Base-by-base conservation (phyloP, 352 stramenopile species). In the Phytophthora litchii region DNA sequence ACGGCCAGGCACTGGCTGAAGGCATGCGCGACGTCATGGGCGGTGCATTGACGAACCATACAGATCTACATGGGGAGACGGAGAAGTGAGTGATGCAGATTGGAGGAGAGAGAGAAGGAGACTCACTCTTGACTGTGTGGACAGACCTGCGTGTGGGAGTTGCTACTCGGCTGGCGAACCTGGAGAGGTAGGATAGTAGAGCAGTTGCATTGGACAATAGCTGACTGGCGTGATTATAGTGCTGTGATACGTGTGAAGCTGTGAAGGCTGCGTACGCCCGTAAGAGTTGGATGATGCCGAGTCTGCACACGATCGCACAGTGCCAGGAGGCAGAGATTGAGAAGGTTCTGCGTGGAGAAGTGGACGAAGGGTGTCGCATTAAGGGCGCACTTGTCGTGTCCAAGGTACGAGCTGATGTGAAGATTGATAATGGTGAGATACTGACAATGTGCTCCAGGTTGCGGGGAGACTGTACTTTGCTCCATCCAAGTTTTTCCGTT, bases 401-500 rank as follows among this genome's bases (percentile, higher is more conserved):
- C 41, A 95, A 95, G 82, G 86, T 92, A 19, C 17, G 14, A 14
- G 5, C 3, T 5, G 5, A 5, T 5, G 23, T 27, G 23, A 27
- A 27, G 23, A 19, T 25, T 46, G 1, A 7, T 29, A 5, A 12
- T 45, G n/a, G 27, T 38, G n/a, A 29, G 3, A 41, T 37, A 12
- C 45, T 67, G 45, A 54, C n/a, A 36, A 32, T 41, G 10, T 53
- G 23, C 6, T 57, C 19, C n/a, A 93, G 84, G 85, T 92, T 29
- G 80, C 81, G 13, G 86, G 83, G 11, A 88, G 83, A 43, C 49
- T 94, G 13, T 92, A 91, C 58, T 94, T 94, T 55, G 85, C 85
- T 48, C 85, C 85, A 19, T 89, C 83, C 50, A 92, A 90, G 66
- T 87, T 86, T 62, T 92, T 94, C 53, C 76, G 78, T 54, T 89